phyloP scores from a whole-genome alignment of 768 basidiomycete genomes.

The Boletus subcaerulescens region DNA sequence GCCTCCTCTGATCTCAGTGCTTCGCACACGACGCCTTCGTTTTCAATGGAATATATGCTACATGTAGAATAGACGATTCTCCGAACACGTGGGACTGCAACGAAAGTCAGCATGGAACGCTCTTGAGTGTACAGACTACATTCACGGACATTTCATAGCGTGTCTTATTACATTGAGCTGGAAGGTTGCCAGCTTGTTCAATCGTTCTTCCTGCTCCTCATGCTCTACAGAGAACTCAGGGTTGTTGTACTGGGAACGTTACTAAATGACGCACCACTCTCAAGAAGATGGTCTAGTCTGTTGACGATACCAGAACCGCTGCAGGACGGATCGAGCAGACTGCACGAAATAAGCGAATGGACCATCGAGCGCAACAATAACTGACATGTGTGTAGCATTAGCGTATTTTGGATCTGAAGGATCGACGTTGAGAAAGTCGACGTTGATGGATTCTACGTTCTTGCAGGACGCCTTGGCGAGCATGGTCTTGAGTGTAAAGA shows the following conservation, averaged over 20 bases:
- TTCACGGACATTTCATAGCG: slow-evolving; percentile 81
- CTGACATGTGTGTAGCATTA: slow-evolving; percentile 84
- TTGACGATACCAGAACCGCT: slow-evolving; percentile 93
- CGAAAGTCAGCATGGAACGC: slow-evolving; percentile 7
- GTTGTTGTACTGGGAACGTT: slow-evolving; percentile 1
- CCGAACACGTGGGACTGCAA: slow-evolving; percentile 66
- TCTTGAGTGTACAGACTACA: slow-evolving; percentile 19
- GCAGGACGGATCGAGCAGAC: slow-evolving; percentile 93
- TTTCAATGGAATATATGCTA: slow-evolving; percentile 86
- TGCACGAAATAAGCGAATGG: slow-evolving; percentile 27
- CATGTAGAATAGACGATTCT: slow-evolving; percentile 98
- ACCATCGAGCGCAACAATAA: slow-evolving; percentile 1
- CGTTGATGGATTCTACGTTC: slow-evolving; percentile 73
- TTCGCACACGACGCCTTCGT: slow-evolving; percentile 84
- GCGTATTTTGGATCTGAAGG: slow-evolving; percentile 61
- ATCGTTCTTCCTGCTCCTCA: slow-evolving; percentile 58
- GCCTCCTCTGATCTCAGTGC: slow-evolving; percentile 76
- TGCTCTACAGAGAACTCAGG: slow-evolving; percentile 40
- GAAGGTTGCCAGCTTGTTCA: slow-evolving; percentile 82
- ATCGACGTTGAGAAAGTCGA: slow-evolving; percentile 82
- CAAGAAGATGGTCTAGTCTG: slow-evolving; percentile 80
- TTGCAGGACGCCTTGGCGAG: slow-evolving; percentile 75
- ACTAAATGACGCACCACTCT: slow-evolving; percentile 50
- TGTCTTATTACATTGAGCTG: slow-evolving; percentile 90
- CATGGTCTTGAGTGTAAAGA: slow-evolving; percentile 82